phyloP scores from a whole-genome alignment of 345 rosid species.

The Melaleuca quinquenervia region DNA sequence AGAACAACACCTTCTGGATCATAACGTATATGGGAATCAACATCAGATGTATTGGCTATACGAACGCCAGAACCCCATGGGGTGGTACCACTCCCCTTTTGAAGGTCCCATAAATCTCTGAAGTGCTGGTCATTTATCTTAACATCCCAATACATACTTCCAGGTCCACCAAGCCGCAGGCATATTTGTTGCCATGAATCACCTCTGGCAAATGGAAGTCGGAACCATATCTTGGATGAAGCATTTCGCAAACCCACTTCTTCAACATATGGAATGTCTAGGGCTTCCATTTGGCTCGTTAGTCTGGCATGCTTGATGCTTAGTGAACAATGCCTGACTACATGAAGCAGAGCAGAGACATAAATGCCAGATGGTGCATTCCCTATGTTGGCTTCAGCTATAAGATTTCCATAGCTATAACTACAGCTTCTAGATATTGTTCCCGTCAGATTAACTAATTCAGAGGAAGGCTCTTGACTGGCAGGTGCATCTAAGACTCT shows the following conservation, averaged over 20 bases:
- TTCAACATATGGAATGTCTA: conserved; percentile 88
- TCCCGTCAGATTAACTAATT: conserved; percentile 26
- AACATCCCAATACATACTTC: conserved; percentile 98
- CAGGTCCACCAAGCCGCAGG: conserved; percentile 96
- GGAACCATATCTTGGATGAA: conserved; percentile 91
- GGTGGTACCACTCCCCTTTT: conserved; percentile 64
- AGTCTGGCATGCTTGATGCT: conserved; percentile 92
- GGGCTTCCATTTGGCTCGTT: conserved; percentile 88
- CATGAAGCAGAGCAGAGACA: conserved; percentile 82
- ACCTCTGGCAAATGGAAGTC: conserved; percentile 69
- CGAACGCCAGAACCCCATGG: conserved; percentile 96
- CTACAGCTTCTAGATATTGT: conserved; percentile 30
- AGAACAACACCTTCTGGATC: conserved; percentile 98
- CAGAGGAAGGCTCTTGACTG: conserved; percentile 31
- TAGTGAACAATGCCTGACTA: conserved; percentile 86
- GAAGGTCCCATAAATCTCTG: conserved; percentile 97
- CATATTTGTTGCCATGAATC: conserved; percentile 93
- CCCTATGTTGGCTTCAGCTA: conserved; percentile 94
- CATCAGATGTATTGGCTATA: conserved; percentile 85
- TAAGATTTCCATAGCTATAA: conserved; percentile 65
- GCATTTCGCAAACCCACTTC: conserved; percentile 66
- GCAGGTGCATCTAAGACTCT: conserved; percentile 27
- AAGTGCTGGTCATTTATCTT: conserved; percentile 94
- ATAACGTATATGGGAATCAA: conserved; percentile 86
- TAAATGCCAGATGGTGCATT: conserved; percentile 75